These are phyloP conservation scores for Scleromitrula shiraiana DNA, from an alignment of 2,329 filamentous ascomycete species.

Conservation along the genomic window DNA sequence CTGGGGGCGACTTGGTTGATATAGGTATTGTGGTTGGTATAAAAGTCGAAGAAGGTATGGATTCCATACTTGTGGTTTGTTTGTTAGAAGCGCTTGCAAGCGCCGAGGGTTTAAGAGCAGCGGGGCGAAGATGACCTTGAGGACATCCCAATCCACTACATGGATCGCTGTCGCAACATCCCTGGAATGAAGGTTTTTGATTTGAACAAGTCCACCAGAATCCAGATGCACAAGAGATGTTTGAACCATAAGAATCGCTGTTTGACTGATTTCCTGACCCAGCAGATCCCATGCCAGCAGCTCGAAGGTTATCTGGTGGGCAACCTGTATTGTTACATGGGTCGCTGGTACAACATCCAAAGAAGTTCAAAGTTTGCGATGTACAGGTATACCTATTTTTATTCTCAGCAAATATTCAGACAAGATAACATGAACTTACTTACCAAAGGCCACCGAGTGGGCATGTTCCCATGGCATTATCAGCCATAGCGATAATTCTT, in stretches of 20 bases:
- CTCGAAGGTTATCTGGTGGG: constrained; percentile 12
- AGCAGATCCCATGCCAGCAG: constrained; percentile 12
- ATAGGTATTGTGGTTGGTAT: too few relatives aligned
- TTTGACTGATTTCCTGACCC: too few relatives aligned
- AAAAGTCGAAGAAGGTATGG: too few relatives aligned
- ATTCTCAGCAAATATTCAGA: background rate
- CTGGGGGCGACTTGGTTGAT: too few relatives aligned
- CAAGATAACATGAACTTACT: background rate
- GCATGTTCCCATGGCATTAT: background rate
- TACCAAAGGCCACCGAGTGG: constrained; percentile 1
- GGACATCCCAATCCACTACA: background rate
- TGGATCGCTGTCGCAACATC: constrained; percentile 10
- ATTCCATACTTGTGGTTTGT: too few relatives aligned
- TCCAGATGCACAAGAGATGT: constrained; percentile 10
- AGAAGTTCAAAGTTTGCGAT: constrained; percentile 13
- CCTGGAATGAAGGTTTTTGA: constrained; percentile 12
- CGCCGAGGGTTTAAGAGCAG: background rate
- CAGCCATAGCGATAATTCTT: background rate
- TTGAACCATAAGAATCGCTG: background rate
- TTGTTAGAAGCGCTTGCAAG: background rate
- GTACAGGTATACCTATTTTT: constrained; percentile 13
- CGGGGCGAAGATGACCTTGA: background rate
- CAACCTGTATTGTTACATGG: constrained; percentile 15
- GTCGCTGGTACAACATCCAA: constrained; percentile 16
- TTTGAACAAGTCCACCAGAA: constrained; percentile 10